phyloP scores from a whole-genome alignment of 148 eudicot species.

The Rhododendron mucronatum region DNA sequence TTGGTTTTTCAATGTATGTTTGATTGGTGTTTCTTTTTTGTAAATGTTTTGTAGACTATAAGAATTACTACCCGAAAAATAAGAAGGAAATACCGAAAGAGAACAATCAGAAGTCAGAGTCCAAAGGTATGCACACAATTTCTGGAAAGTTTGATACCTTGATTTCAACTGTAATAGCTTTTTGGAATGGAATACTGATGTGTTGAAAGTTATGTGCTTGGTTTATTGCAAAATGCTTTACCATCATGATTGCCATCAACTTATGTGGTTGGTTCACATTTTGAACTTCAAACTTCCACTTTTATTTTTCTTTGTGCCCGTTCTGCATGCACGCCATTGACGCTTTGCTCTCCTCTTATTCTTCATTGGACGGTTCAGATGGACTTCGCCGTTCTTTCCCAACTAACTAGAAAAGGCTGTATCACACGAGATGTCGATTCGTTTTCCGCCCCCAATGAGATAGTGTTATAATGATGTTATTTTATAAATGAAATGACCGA shows the following conservation, averaged over 20 bases:
- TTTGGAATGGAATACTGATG: background rate
- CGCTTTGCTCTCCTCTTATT: background rate
- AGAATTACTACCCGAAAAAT: slow-evolving; percentile 43
- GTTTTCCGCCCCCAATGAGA: no score
- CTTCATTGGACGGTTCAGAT: background rate
- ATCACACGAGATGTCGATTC: no score
- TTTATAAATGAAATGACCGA: background rate
- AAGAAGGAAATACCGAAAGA: slow-evolving; percentile 39
- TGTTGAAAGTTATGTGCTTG: background rate
- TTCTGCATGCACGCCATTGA: no score
- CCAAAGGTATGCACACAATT: slow-evolving; percentile 16
- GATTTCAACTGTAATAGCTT: background rate
- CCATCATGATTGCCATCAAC: background rate
- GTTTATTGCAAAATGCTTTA: background rate
- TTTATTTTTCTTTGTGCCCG: no score
- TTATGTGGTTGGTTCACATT: background rate
- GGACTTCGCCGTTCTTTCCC: background rate
- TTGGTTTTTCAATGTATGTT: background rate
- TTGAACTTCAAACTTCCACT: background rate
- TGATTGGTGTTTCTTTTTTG: background rate
- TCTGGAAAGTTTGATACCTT: background rate
- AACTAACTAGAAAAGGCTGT: no score
- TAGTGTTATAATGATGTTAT: background rate
- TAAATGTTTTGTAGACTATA: slow-evolving; percentile 32
- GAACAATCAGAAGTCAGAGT: slow-evolving; percentile 29